Conservation (phyloP, 305 asterid species). For the Ajuga reptans region DNA sequence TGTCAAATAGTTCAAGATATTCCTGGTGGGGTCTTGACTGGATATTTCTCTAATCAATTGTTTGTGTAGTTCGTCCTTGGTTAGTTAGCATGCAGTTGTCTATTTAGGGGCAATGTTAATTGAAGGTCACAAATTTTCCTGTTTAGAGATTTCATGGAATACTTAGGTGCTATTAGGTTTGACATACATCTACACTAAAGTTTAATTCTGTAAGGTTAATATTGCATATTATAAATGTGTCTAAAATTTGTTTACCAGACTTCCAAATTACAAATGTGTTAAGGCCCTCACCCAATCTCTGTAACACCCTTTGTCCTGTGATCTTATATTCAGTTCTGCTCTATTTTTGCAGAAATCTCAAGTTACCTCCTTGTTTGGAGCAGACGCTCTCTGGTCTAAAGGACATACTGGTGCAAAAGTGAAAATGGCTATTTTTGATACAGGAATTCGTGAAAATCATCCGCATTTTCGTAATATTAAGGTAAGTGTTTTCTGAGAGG, state of each 20-base stretch:
- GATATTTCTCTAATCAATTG: background rate
- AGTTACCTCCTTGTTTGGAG: slow-evolving; percentile 94
- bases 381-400: slow-evolving; percentile 85
- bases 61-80: background rate
- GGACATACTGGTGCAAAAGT: slow-evolving; percentile 94
- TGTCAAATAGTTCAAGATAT: background rate
- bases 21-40: background rate
- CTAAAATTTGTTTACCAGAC: background rate
- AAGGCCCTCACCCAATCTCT: background rate
- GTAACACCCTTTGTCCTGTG: background rate
- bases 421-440: slow-evolving; percentile 96
- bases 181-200: background rate
- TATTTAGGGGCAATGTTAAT: background rate
- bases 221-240: background rate
- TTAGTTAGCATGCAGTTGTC: background rate
- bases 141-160: background rate
- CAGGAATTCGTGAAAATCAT: slow-evolving; percentile 84
- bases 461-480: slow-evolving; percentile 97
- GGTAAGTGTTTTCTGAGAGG: slow-evolving; percentile 36
- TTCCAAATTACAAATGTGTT: background rate
- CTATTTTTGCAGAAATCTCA: slow-evolving; percentile 69
- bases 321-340: slow-evolving; percentile 17
- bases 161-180: slow-evolving; percentile 5
- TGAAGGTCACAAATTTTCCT: background rate
- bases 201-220: background rate